Evolutionary conservation across 2,329 filamentous ascomycete genomes (phyloP).

Genomic region (Akanthomyces uredinophilus): DNA sequence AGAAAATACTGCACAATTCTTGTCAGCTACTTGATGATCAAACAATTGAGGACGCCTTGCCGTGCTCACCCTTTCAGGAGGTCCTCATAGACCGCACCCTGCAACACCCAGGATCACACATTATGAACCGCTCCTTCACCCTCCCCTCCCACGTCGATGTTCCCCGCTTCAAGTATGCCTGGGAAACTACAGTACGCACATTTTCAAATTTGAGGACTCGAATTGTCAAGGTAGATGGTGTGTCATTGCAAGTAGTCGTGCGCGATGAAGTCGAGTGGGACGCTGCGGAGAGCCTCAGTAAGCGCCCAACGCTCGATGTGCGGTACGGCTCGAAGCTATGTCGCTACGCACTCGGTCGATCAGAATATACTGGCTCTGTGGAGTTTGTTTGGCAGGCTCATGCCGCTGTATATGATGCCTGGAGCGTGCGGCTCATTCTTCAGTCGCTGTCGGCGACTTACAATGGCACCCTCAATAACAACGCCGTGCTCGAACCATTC

Average conservation of each 20-base stretch:
- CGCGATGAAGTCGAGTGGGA: background rate
- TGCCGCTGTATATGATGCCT: background rate
- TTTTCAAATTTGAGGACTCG: constrained; percentile 15
- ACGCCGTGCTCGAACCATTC: background rate
- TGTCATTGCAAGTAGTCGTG: constrained; percentile 1
- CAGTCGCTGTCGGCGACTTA: background rate
- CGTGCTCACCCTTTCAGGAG: background rate
- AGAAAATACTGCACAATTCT: background rate
- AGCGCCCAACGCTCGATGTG: background rate
- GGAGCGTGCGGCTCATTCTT: background rate
- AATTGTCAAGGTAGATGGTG: background rate
- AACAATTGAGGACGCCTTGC: background rate
- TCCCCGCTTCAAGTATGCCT: constrained; percentile 11
- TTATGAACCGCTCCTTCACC: constrained; percentile 4
- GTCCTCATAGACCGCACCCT: background rate
- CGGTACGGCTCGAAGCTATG: constrained; percentile 3
- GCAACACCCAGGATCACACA: constrained; percentile 12
- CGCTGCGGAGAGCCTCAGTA: background rate
- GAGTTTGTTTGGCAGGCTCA: background rate
- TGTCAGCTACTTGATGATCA: background rate
- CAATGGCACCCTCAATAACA: background rate
- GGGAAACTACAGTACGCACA: background rate
- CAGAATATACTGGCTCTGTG: background rate
- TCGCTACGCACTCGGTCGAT: background rate
- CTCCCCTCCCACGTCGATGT: constrained; percentile 7